Conservation (phyloP, 371 early-diverging fungal species). For the Mucor sp. region DNA sequence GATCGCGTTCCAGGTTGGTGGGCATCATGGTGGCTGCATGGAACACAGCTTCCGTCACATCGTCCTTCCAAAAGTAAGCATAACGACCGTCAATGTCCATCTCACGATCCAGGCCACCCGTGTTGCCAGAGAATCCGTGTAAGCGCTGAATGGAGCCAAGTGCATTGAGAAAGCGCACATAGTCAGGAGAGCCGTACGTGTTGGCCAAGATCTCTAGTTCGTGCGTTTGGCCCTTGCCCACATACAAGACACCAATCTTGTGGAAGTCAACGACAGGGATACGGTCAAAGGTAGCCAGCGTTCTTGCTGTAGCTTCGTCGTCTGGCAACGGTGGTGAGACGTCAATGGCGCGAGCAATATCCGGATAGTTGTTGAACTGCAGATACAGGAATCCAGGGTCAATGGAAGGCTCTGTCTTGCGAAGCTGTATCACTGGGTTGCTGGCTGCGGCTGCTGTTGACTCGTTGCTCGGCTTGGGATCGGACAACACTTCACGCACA, state of each 20-base stretch:
- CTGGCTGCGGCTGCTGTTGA: background rate
- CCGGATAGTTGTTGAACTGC: constrained; percentile 75
- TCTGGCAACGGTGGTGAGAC: constrained; percentile 70
- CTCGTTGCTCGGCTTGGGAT: constrained; percentile 19
- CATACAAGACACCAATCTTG: constrained; percentile 94
- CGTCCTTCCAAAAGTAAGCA: constrained; percentile 84
- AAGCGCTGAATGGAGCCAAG: constrained; percentile 79
- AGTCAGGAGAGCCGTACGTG: constrained; percentile 81
- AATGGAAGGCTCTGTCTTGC: constrained; percentile 53
- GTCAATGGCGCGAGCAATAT: constrained; percentile 57
- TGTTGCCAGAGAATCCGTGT: constrained; percentile 55
- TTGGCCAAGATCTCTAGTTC: constrained; percentile 89
- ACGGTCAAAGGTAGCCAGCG: constrained; percentile 81
- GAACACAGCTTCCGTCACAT: constrained; percentile 87
- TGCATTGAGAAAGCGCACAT: constrained; percentile 78
- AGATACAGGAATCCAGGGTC: constrained; percentile 69
- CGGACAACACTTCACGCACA: constrained; percentile 32
- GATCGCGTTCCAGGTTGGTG: constrained; percentile 69
- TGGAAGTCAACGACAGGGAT: constrained; percentile 93
- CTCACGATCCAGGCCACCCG: constrained; percentile 90
- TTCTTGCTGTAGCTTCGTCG: constrained; percentile 76
- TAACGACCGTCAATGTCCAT: constrained; percentile 85
- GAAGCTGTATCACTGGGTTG: constrained; percentile 9
- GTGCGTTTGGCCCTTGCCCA: constrained; percentile 79
- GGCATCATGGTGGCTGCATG: constrained; percentile 97